Evolutionary conservation across 805 yeast species (phyloP), one percentile per base, ranked within the genome.

Genomic region (Yamadazyma sp.): DNA sequence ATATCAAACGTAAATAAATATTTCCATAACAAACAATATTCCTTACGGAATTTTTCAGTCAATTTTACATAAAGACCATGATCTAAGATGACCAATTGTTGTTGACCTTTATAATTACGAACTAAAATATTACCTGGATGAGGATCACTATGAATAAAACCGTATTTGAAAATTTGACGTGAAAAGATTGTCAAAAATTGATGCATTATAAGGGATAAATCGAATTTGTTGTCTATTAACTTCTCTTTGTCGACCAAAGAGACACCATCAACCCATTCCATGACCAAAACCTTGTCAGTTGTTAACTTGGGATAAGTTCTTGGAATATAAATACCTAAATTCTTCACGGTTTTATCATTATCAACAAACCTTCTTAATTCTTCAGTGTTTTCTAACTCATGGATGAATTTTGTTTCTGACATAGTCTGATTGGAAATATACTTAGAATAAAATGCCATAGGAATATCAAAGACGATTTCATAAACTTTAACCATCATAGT

Each of bases 251-350:
- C 64, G n/a, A 71, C 59, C 38, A 85, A 56, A 0, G 82, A 56
- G 12, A 75, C 72, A 17, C 89, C 93, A 23, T 84, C 84, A 31
- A 84, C 79, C 88, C 89, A 85, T 55, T 85, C 93, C 17, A 79
- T 70, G 9, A 78, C 70, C 28, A 84, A 54, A 3, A 84, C 77
- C 31, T 76, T 70, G 26, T 54, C 49, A 1, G 78, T 63, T 10
- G 80, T 60, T 18, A 64, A 40, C 4, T 74, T 66, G 0, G 62
- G 54, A 47, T 69, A 79, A 13, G 68, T 64, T 29, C 55, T 47
- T 3, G 93, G 94, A 11, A 84, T 65, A 49, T 80, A 70, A 4
- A 80, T 69, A 20, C 65, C 63, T 13, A 39, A 30, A 11, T 48
- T 50, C 3, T 45, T 43, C 23, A 76, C 59, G 14, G 61, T 58